Evolutionary conservation across 352 stramenopile species (phyloP).

Genomic region (Phytophthora tubulina): DNA sequence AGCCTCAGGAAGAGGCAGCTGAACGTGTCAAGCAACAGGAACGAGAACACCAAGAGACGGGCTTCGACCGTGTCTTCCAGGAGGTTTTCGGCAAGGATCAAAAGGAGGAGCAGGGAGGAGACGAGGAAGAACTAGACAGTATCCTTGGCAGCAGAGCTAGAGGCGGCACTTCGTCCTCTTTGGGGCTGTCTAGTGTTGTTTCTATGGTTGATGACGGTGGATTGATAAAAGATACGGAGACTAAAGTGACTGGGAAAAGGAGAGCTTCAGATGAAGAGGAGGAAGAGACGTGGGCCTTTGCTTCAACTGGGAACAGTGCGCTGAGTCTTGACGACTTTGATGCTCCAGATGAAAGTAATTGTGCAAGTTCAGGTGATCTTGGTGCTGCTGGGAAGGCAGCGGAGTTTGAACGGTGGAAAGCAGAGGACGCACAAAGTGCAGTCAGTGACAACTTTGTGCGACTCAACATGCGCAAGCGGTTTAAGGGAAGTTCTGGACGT

Average conservation of each 20-base stretch:
- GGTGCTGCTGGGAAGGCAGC: conserved; percentile 21
- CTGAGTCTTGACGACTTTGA: conserved; percentile 60
- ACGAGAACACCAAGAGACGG: conserved; percentile 46
- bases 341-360: conserved; percentile 2
- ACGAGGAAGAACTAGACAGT: conserved; percentile 33
- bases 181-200: neutral
- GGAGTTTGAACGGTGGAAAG: conserved; percentile 71
- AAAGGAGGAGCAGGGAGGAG: conserved; percentile 29
- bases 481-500: conserved; percentile 74
- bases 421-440: conserved; percentile 52
- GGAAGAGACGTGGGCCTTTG: conserved; percentile 48
- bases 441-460: conserved; percentile 87
- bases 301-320: conserved; percentile 33
- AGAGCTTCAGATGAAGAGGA: conserved; percentile 18
- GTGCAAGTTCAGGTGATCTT: neutral
- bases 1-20: conserved; percentile 24
- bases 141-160: conserved; percentile 1
- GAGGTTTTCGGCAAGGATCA: conserved; percentile 52
- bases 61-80: conserved; percentile 66
- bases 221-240: neutral
- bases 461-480: conserved; percentile 81
- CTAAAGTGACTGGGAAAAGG: conserved; percentile 16
- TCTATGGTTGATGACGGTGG: conserved; percentile 7
- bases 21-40: conserved; percentile 38
- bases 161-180: neutral